Conservation (phyloP, 2,329 filamentous ascomycete genomes). For the Sporothrix brunneoviolacea region DNA sequence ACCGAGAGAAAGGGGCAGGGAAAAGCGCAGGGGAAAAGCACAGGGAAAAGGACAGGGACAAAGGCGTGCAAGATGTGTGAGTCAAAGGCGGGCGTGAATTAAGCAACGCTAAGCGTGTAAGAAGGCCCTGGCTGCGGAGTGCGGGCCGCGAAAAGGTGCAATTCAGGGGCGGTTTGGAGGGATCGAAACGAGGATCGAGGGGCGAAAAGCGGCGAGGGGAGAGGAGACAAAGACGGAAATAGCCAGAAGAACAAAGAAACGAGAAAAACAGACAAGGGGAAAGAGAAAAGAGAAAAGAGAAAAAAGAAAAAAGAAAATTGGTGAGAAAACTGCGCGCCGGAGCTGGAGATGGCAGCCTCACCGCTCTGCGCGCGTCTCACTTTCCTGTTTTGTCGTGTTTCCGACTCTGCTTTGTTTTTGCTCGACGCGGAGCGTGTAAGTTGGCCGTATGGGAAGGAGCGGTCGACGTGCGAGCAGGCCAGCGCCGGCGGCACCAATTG, state of each 20-base stretch:
- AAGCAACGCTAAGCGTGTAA: background rate
- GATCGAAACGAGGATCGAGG: too few species aligned
- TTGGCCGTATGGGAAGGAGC: slow-evolving; percentile 2
- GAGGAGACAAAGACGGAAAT: too few species aligned
- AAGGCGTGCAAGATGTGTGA: too few species aligned
- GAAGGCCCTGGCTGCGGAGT: background rate
- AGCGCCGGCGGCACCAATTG: background rate
- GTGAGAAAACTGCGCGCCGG: background rate
- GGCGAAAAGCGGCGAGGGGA: too few species aligned
- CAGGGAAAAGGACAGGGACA: too few species aligned
- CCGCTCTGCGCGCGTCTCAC: slow-evolving; percentile 3
- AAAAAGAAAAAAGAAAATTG: background rate
- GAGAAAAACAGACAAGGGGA: too few species aligned
- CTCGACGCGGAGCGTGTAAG: background rate
- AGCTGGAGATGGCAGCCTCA: slow-evolving; percentile 2
- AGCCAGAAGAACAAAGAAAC: too few species aligned
- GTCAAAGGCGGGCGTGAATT: background rate
- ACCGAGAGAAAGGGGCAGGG: too few species aligned
- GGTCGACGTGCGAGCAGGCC: background rate
- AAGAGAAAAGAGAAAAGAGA: too few species aligned
- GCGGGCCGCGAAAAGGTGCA: slow-evolving; percentile 1
- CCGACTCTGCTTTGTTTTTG: background rate
- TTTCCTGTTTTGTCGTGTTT: slow-evolving; percentile 7
- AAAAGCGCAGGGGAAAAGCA: too few species aligned
- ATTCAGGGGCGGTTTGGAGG: background rate